Base-by-base conservation (phyloP, 2,329 filamentous ascomycete species). In the Ceratocystis lukuohia region DNA sequence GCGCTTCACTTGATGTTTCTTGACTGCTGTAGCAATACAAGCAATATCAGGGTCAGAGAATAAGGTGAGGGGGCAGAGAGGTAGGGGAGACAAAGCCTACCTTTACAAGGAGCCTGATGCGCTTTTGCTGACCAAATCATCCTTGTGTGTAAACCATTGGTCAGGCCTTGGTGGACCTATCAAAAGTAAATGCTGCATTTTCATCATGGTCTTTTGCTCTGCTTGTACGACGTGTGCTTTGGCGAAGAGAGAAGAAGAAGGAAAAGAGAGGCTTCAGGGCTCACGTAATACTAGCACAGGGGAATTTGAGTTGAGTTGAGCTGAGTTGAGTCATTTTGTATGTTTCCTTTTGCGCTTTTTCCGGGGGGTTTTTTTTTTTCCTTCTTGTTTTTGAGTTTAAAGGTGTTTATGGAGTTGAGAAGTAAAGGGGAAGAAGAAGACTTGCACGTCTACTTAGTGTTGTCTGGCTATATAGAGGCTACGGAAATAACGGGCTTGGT, bases 401-500 rank as follows among this genome's bases (percentile, higher is more conserved):
- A n/a, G 53, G 41, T 37, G 53, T 46, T 48, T 12, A 41, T 46
- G 22, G 56, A 37, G 63, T 65, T 65, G 44, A 64, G 37, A 56
- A 37, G n/a, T 20, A 33, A 12, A 25, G 33, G 30, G 48, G 8
- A 7, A 10, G 22, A 15, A 28, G n/a, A 20, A 37, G 15, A 44
- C 28, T 30, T 59, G n/a, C 56, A 20, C 56, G 28, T 30, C 15
- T 20, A 59, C n/a, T 33, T 59, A 8, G 33, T 4, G 8, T 25
- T 20, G 25, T 37, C 56, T 59, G 56, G 56, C n/a, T 30, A 33
- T 59, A 33, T 33, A 59, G 56, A 59, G 28, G 17, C 28, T 25
- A 30, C 25, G 6, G 56, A 37, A 59, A 59, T 59, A 59, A 28
- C 17, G 30, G 50, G 25, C 50, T 15, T 15, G 33, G 56, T 37